Evolutionary conservation across 352 stramenopile species (phyloP).

Genomic region (Phytophthora crassamura): DNA sequence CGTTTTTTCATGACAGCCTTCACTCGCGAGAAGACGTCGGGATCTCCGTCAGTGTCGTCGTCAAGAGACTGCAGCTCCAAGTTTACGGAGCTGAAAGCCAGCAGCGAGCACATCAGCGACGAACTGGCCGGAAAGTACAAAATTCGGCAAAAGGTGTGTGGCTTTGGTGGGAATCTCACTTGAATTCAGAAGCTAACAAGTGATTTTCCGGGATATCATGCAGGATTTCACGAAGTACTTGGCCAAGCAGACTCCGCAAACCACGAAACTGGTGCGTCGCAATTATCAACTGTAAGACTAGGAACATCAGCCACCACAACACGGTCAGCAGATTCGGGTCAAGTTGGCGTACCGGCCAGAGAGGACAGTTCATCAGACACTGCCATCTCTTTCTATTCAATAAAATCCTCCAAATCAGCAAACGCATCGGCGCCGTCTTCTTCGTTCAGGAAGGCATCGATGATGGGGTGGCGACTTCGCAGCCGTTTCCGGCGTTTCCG

Average conservation of each 20-base stretch:
- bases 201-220: background rate
- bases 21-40: slow-evolving; percentile 27
- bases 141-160: slow-evolving; percentile 52
- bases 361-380: background rate
- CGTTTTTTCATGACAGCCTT: slow-evolving; percentile 51
- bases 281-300: slow-evolving; percentile 47
- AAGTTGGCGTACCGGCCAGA: slow-evolving; percentile 1
- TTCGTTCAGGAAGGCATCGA: slow-evolving; percentile 79
- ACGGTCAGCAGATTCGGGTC: slow-evolving; percentile 14
- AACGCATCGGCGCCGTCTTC: slow-evolving; percentile 75
- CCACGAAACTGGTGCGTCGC: slow-evolving; percentile 42
- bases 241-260: slow-evolving; percentile 36
- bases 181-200: slow-evolving; percentile 4
- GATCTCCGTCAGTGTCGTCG: background rate
- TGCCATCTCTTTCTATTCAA: slow-evolving; percentile 49
- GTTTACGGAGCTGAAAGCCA: slow-evolving; percentile 44
- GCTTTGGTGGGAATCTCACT: background rate
- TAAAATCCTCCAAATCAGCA: slow-evolving; percentile 81
- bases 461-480: slow-evolving; percentile 73
- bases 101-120: slow-evolving; percentile 39
- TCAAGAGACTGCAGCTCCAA: slow-evolving; percentile 17
- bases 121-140: slow-evolving; percentile 50
- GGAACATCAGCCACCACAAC: slow-evolving; percentile 11
- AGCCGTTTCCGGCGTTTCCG: slow-evolving; percentile 59
- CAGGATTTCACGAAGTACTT: slow-evolving; percentile 62